phyloP scores from a whole-genome alignment of 1,139 yeast genomes.

The Insectozyma bohioensis region DNA sequence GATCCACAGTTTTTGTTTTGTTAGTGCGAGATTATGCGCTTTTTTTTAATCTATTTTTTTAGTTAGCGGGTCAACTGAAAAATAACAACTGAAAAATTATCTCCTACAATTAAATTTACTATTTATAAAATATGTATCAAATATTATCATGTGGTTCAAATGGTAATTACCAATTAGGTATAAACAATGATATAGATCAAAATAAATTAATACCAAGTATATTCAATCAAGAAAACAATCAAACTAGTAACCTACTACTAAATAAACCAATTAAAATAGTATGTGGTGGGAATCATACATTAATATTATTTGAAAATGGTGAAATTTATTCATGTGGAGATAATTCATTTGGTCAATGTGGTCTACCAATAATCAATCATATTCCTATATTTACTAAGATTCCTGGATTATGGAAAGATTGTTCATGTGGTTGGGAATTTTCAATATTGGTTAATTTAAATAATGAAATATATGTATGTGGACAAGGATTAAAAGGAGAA shows the following conservation, averaged over 20 bases:
- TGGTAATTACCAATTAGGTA: constrained; percentile 76
- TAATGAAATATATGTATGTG: constrained; percentile 52
- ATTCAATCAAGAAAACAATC: constrained; percentile 14
- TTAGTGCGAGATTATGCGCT: no score
- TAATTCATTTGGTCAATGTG: constrained; percentile 58
- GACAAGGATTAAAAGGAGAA: constrained; percentile 72
- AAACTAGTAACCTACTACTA: not conserved
- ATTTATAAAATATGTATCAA: constrained; percentile 21
- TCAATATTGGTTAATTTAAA: constrained; percentile 48
- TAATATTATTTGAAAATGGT: constrained; percentile 57
- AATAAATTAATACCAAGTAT: constrained; percentile 25
- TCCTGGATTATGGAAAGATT: constrained; percentile 39
- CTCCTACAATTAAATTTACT: no score
- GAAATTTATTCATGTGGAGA: constrained; percentile 59
- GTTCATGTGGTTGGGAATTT: constrained; percentile 80
- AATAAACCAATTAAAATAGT: constrained; percentile 40
- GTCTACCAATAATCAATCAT: constrained; percentile 17
- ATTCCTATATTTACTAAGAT: constrained; percentile 22
- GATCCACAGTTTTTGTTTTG: no score
- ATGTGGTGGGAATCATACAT: constrained; percentile 89
- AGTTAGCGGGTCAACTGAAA: no score
- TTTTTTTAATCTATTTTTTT: no score
- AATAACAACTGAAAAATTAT: no score
- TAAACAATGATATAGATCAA: constrained; percentile 55
- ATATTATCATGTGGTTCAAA: constrained; percentile 77